Evolutionary conservation across 768 basidiomycete species (phyloP), one percentile per base, ranked within the genome.

Genomic region (Saitozyma podzolica): DNA sequence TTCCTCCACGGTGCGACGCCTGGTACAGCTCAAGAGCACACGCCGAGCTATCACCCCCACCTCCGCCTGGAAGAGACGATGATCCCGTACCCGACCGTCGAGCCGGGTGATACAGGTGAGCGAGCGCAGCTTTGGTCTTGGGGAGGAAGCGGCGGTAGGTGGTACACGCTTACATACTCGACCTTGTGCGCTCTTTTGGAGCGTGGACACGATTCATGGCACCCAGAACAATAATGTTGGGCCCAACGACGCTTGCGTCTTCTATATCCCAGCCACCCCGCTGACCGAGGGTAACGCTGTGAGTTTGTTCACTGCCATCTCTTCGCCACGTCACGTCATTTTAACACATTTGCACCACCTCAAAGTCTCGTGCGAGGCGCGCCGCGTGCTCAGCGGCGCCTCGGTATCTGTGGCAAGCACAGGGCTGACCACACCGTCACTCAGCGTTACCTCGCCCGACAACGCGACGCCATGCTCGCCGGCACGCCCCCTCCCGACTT

Each of bases 401-500:
- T 29, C 29, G 29, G 29, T 29, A 2, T 29, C 29, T 29, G 29
- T 29, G 29, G 29, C 29, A 29, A 29, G 29, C 29, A 29, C 29
- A 29, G 29, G 29, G 29, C 29, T 29, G 2, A 29, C 29, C 29
- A 2, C 29, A 29, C 29, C n/a, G n/a, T n/a, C n/a, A n/a, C 29
- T 29, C 29, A 29, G 29, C 56, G 63, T 16, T 91, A 91, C 68
- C 72, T 91, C 51, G 78, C 81, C 62, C 81, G 82, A 68, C 90
- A 91, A 77, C 85, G 82, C 40, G 84, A 85, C 45, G 77, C 83
- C 13, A 91, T 90, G 79, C 78, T 87, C 47, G 65, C 78, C 8
- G 86, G 86, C 8, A 70, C 83, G 19, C 84, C 87, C 17, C 88
- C 89, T 8, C 88, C 89, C 4, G 90, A 92, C 72, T 91, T 88